Evolutionary conservation across 495 filamentous ascomycete genomes (phyloP).

Genomic region (Penicillium paxilli): DNA sequence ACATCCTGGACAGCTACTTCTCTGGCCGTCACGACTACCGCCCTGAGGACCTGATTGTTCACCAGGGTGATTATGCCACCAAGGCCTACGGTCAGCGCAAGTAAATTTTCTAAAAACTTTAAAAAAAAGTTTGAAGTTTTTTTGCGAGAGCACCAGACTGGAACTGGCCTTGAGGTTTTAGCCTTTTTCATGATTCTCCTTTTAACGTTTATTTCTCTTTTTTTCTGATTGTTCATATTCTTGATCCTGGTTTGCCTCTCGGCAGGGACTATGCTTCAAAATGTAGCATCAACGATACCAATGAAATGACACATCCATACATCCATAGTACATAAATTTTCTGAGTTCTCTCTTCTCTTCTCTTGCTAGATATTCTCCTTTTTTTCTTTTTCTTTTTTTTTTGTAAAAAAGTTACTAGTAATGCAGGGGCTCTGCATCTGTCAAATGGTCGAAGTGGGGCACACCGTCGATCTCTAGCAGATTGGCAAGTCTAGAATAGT

Average conservation of each 20-base stretch:
- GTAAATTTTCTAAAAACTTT: constrained; percentile 39
- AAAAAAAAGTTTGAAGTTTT: not conserved
- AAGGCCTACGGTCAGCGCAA: constrained; percentile 88
- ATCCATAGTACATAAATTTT: too few species aligned
- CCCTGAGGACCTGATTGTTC: constrained; percentile 88
- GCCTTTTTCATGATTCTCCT: constrained; percentile 7
- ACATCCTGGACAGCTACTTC: constrained; percentile 89
- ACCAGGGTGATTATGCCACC: constrained; percentile 90
- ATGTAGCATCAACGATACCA: constrained; percentile 30
- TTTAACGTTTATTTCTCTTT: not conserved
- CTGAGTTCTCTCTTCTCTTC: too few species aligned
- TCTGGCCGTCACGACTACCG: constrained; percentile 83
- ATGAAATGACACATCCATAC: constrained; percentile 26
- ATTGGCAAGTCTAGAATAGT: not conserved
- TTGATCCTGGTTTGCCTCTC: constrained; percentile 5
- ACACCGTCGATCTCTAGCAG: not conserved
- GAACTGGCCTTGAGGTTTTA: too few species aligned
- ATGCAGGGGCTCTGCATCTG: not conserved
- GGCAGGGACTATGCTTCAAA: constrained; percentile 17
- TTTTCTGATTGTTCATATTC: constrained; percentile 13
- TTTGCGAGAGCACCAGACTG: not conserved
- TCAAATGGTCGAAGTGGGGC: not conserved
- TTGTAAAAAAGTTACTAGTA: too few species aligned
- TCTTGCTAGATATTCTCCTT: too few species aligned
- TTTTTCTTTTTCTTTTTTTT: too few species aligned